Conservation (phyloP, 305 asterid genomes). For the Petunia hybrid region DNA sequence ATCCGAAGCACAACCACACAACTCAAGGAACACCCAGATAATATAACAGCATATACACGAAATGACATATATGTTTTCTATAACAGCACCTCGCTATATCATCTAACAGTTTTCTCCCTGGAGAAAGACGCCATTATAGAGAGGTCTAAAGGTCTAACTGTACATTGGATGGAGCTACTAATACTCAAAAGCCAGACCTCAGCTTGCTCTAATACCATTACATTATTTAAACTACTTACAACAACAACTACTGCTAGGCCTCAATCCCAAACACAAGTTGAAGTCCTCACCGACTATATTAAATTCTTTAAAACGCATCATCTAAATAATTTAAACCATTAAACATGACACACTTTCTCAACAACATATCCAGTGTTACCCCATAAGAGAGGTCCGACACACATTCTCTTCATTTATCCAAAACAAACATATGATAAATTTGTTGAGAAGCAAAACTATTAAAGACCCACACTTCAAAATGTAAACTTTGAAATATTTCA, state of each 20-base stretch:
- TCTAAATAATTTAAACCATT: not conserved
- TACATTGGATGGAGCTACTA: not conserved
- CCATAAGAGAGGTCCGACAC: too few relatives aligned
- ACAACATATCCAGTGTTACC: too few relatives aligned
- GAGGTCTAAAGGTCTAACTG: not conserved
- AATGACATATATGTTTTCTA: too few relatives aligned
- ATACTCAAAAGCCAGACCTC: not conserved
- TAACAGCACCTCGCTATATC: too few relatives aligned
- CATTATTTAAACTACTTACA: too few relatives aligned
- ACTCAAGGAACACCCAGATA: not conserved
- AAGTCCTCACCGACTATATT: not conserved
- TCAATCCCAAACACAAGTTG: too few relatives aligned
- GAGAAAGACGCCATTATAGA: too few relatives aligned
- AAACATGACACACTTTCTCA: not conserved
- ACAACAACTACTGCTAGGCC: too few relatives aligned
- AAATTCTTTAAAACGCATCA: not conserved
- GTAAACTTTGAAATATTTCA: not conserved
- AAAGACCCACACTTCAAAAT: constrained; percentile 1
- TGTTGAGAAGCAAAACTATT: not conserved
- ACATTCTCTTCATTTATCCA: too few relatives aligned
- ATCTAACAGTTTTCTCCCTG: too few relatives aligned
- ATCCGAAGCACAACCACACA: not conserved
- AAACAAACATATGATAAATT: constrained; percentile 45
- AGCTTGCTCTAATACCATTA: not conserved
- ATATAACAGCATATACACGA: too few relatives aligned